phyloP scores from a whole-genome alignment of 139 green algal genomes.

The Nannochloris sp. region DNA sequence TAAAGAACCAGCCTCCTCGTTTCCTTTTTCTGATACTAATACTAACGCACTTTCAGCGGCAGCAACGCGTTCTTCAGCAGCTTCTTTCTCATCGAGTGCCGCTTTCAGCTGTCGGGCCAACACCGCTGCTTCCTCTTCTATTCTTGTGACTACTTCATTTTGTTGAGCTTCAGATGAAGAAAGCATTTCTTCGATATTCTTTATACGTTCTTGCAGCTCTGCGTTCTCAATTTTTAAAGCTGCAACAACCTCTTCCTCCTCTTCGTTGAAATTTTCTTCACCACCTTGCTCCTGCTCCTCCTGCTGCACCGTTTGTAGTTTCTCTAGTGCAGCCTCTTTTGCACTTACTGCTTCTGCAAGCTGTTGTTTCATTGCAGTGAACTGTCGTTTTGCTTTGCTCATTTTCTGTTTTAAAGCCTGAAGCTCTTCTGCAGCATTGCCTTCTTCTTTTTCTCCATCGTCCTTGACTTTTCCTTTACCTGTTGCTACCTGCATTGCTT shows the following conservation, averaged over 20 bases:
- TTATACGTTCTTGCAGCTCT: constrained; percentile 1
- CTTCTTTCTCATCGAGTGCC: too few relatives aligned
- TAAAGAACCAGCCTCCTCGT: background rate
- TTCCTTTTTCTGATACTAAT: background rate
- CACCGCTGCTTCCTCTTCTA: too few relatives aligned
- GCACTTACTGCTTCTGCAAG: background rate
- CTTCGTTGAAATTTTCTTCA: background rate
- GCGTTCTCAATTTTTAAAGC: constrained; percentile 8
- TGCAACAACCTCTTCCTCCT: constrained; percentile 6
- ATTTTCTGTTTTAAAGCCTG: background rate
- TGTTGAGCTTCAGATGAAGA: background rate
- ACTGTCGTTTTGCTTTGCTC: background rate
- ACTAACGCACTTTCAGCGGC: constrained; percentile 14
- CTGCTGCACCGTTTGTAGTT: background rate
- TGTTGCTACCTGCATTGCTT: background rate
- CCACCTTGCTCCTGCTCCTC: background rate
- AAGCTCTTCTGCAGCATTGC: background rate
- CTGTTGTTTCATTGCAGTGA: constrained; percentile 1
- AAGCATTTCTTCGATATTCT: background rate
- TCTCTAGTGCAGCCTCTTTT: background rate
- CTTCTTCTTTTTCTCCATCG: background rate
- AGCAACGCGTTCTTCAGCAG: constrained; percentile 17
- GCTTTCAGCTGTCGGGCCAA: too few relatives aligned
- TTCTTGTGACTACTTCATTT: background rate
- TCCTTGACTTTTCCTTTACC: too few relatives aligned